Evolutionary conservation across 202 grass and related monocot genomes (phyloP).

Genomic region (Panicum virgatum): DNA sequence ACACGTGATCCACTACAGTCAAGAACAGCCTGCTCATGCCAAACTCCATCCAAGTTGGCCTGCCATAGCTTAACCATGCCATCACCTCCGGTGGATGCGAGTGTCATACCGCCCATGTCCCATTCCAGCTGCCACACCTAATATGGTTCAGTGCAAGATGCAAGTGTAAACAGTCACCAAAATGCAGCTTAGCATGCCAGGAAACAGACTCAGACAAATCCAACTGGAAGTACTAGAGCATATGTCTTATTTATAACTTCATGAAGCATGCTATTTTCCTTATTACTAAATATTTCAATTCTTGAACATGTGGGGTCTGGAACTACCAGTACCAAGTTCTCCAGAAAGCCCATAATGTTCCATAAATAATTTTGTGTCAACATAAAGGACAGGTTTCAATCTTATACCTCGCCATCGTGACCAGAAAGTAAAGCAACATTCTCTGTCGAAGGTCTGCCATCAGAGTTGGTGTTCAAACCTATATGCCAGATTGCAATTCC

Average conservation of each 20-base stretch:
- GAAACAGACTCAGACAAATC: background rate
- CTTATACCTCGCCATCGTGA: slow-evolving; percentile 72
- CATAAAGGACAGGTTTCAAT: background rate
- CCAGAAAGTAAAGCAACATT: slow-evolving; percentile 77
- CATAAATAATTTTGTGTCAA: background rate
- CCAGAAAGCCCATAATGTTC: background rate
- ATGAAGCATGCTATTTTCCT: slow-evolving; percentile 6
- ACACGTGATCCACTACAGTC: slow-evolving; percentile 55
- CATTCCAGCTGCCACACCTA: slow-evolving; percentile 94
- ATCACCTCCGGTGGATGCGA: slow-evolving; percentile 79
- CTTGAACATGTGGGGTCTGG: background rate
- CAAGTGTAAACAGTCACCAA: slow-evolving; percentile 9
- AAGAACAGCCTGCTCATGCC: slow-evolving; percentile 78
- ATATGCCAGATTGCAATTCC: slow-evolving; percentile 86
- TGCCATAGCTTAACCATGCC: slow-evolving; percentile 88
- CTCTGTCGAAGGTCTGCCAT: slow-evolving; percentile 52
- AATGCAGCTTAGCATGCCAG: background rate
- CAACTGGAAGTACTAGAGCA: slow-evolving; percentile 5
- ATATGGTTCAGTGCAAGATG: background rate
- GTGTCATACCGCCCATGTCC: slow-evolving; percentile 95
- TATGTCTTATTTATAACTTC: background rate
- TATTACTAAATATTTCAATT: background rate
- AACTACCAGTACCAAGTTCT: background rate
- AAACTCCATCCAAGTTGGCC: slow-evolving; percentile 85
- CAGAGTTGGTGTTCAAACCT: slow-evolving; percentile 57